Evolutionary conservation across 106 monocot genomes (phyloP).

Genomic region (Ottelia alismoides): DNA sequence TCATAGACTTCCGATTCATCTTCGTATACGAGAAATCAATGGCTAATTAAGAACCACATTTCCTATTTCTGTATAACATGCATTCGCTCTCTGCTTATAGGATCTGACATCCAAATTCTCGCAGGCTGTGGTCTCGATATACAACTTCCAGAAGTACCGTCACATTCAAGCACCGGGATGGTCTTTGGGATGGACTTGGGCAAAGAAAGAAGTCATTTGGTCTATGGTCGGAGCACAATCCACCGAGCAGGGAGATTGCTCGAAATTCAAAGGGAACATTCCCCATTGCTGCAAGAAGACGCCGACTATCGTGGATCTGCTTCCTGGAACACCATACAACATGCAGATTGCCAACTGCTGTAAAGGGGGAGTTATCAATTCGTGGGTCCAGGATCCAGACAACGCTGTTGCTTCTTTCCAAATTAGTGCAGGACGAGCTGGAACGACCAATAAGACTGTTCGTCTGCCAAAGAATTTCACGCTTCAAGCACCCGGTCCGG

Average conservation of each 20-base stretch:
- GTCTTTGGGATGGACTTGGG: slow-evolving; percentile 62
- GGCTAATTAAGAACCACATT: too few species aligned
- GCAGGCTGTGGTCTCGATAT: slow-evolving; percentile 17
- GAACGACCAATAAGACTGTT: slow-evolving; percentile 4
- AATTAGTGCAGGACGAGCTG: slow-evolving; percentile 23
- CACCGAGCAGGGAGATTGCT: slow-evolving; percentile 79
- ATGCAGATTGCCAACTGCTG: slow-evolving; percentile 60
- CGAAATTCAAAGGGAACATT: slow-evolving; percentile 23
- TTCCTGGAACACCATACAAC: slow-evolving; percentile 56
- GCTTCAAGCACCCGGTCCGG: slow-evolving; percentile 14
- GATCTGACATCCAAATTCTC: too few species aligned
- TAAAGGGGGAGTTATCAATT: slow-evolving; percentile 50
- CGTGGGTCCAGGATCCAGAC: slow-evolving; percentile 26
- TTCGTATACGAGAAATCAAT: too few species aligned
- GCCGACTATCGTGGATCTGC: slow-evolving; percentile 57
- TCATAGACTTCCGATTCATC: too few species aligned
- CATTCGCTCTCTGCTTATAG: too few species aligned
- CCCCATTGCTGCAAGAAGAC: slow-evolving; percentile 61
- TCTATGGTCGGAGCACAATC: slow-evolving; percentile 55
- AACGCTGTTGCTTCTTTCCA: slow-evolving; percentile 32
- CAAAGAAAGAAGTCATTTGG: slow-evolving; percentile 59
- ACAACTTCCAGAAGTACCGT: slow-evolving; percentile 55
- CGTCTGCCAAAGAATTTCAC: slow-evolving; percentile 36
- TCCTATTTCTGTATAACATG: too few species aligned
- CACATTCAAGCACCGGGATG: slow-evolving; percentile 71